Percentiles rank a stretch among this genome's conserved stretches.
These are phyloP conservation scores for Aphanocladium album DNA, from an alignment of 2,329 filamentous ascomycete genomes.

Conservation along the genomic window DNA sequence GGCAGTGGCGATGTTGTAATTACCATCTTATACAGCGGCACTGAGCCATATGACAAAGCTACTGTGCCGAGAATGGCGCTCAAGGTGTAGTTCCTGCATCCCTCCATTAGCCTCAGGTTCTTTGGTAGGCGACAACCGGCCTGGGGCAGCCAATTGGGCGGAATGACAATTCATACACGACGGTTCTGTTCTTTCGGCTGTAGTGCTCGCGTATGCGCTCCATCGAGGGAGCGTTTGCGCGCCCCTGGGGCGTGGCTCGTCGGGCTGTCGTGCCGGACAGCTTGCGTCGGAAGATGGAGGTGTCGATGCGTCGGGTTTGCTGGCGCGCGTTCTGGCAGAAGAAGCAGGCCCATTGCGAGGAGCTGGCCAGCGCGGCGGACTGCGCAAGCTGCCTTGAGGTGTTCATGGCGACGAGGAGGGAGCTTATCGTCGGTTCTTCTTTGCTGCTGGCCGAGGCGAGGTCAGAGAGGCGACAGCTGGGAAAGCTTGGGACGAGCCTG, in stretches of 20 bases:
- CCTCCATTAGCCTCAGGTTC: not conserved
- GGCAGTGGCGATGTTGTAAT: too few species aligned
- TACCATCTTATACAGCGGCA: constrained; percentile 85
- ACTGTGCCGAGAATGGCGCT: constrained; percentile 76
- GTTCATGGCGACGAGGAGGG: constrained; percentile 31
- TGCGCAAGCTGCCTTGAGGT: constrained; percentile 31
- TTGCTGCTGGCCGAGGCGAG: not conserved
- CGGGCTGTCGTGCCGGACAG: constrained; percentile 26
- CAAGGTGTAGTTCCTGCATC: constrained; percentile 62
- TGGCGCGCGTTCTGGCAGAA: constrained; percentile 32
- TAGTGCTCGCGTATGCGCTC: constrained; percentile 61
- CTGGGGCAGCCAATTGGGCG: constrained; percentile 6
- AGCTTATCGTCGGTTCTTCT: not conserved
- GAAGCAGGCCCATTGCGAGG: constrained; percentile 32
- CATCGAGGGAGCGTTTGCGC: constrained; percentile 41
- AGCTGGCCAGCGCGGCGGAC: constrained; percentile 22
- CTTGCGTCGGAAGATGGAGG: constrained; percentile 25
- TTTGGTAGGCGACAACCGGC: not conserved
- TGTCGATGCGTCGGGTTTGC: constrained; percentile 19
- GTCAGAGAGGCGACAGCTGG: not conserved
- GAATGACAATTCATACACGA: constrained; percentile 26
- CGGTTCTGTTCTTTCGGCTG: constrained; percentile 62
- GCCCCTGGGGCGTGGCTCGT: constrained; percentile 19
- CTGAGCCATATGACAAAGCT: constrained; percentile 75
- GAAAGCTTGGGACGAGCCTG: not conserved